These are phyloP conservation scores for Plasmodium billcollinsi DNA, from an alignment of 169 alveolate species.

Conservation along the genomic window DNA sequence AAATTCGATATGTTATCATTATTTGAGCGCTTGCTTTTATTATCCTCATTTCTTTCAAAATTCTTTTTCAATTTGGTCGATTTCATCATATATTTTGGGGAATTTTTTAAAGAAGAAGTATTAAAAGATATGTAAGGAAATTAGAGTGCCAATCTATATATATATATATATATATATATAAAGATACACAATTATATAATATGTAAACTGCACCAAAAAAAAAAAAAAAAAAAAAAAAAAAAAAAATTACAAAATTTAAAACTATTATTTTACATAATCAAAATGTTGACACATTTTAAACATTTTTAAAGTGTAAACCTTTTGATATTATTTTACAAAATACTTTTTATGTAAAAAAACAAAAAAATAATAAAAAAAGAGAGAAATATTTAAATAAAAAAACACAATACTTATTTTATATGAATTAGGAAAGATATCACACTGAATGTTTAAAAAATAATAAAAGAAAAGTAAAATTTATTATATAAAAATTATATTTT, in stretches of 20 bases:
- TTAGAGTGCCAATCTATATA: neutral
- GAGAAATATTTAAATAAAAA: no score
- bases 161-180: neutral
- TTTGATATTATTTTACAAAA: no score
- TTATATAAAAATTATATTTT: no score
- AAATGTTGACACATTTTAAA: no score
- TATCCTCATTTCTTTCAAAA: slow-evolving; percentile 16
- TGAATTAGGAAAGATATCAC: no score
- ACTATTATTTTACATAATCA: neutral
- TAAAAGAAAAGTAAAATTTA: no score
- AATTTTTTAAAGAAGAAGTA: neutral
- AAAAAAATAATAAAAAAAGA: no score
- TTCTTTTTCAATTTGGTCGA: slow-evolving; percentile 19
- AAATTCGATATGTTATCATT: slow-evolving; percentile 16
- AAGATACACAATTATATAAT: neutral
- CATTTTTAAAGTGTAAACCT: no score
- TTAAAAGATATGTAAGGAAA: neutral
- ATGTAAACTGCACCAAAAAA: neutral
- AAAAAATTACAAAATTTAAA: neutral
- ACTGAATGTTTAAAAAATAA: no score
- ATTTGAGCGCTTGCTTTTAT: neutral
- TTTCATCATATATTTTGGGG: slow-evolving; percentile 22
- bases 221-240: neutral
- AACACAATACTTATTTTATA: no score
- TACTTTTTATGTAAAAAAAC: no score